Evolutionary conservation across 495 filamentous ascomycete species (phyloP).

Genomic region (Annulohypoxylon moriforme): DNA sequence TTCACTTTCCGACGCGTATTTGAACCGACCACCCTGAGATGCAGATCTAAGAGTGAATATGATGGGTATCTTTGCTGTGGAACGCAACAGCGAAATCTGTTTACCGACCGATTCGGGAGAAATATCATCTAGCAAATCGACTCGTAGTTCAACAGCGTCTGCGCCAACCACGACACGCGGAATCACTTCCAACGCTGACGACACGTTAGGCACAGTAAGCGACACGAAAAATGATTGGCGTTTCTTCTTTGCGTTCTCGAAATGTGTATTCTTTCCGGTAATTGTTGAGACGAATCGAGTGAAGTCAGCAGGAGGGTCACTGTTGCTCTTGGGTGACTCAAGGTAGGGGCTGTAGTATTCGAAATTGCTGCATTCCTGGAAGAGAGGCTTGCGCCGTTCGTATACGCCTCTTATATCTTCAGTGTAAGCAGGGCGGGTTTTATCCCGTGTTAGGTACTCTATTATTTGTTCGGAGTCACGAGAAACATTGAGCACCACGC

Average conservation of each 20-base stretch:
- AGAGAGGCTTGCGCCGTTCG: conserved; percentile 91
- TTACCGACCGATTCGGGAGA: conserved; percentile 79
- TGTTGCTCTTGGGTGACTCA: conserved; percentile 66
- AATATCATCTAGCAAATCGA: conserved; percentile 89
- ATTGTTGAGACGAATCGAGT: conserved; percentile 78
- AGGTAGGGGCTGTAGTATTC: conserved; percentile 86
- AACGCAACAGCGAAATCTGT: conserved; percentile 84
- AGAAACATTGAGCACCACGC: conserved; percentile 89
- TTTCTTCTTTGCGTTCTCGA: conserved; percentile 75
- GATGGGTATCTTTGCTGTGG: conserved; percentile 79
- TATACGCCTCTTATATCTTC: conserved; percentile 95
- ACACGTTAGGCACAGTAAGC: conserved; percentile 81
- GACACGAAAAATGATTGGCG: conserved; percentile 91
- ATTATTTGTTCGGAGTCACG: conserved; percentile 90
- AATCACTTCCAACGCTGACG: conserved; percentile 69
- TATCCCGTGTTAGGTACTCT: conserved; percentile 88
- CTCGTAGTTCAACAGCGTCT: conserved; percentile 92
- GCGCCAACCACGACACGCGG: conserved; percentile 82
- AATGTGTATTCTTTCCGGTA: conserved; percentile 72
- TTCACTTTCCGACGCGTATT: conserved; percentile 75
- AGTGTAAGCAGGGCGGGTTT: conserved; percentile 90
- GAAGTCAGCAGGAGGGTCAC: conserved; percentile 80
- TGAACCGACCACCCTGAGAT: conserved; percentile 89
- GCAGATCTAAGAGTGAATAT: conserved; percentile 93
- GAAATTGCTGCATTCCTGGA: conserved; percentile 92